Percentiles rank a stretch among this genome's conserved stretches.
phyloP scores from a whole-genome alignment of 2,329 filamentous ascomycete genomes.

The Lachnellula cervina region DNA sequence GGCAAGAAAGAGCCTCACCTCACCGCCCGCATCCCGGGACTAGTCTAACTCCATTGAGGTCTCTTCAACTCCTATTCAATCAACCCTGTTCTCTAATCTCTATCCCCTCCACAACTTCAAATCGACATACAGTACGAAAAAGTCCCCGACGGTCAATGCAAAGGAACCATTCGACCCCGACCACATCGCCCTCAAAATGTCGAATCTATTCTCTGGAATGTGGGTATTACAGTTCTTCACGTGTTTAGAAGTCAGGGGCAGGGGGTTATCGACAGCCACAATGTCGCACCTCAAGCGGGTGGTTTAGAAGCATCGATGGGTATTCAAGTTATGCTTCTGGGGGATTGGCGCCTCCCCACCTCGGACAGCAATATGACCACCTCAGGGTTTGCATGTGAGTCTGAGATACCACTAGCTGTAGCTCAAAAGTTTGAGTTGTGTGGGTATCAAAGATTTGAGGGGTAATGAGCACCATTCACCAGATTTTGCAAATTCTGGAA shows the following conservation, averaged over 20 bases:
- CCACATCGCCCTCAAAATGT: slow-evolving; percentile 21
- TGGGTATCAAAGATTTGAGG: background rate
- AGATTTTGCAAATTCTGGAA: too few relatives aligned
- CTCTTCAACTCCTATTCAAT: background rate
- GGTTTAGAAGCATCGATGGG: background rate
- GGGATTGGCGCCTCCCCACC: background rate
- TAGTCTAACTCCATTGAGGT: background rate
- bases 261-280: too few relatives aligned
- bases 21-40: too few relatives aligned
- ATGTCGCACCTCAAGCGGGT: too few relatives aligned
- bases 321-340: background rate
- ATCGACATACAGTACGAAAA: background rate
- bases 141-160: background rate
- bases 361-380: background rate
- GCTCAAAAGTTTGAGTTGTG: background rate
- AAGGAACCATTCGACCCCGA: background rate
- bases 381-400: background rate
- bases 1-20: background rate
- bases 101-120: background rate
- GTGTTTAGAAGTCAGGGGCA: background rate
- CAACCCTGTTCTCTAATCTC: background rate
- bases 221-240: slow-evolving; percentile 20
- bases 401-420: background rate
- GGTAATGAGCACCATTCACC: too few relatives aligned
- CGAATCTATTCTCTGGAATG: slow-evolving; percentile 34